A percentile compares a stretch with the other conserved stretches of the same genome.
phyloP scores from a whole-genome alignment of 768 basidiomycete genomes.

The Calocybe gangraenosa region DNA sequence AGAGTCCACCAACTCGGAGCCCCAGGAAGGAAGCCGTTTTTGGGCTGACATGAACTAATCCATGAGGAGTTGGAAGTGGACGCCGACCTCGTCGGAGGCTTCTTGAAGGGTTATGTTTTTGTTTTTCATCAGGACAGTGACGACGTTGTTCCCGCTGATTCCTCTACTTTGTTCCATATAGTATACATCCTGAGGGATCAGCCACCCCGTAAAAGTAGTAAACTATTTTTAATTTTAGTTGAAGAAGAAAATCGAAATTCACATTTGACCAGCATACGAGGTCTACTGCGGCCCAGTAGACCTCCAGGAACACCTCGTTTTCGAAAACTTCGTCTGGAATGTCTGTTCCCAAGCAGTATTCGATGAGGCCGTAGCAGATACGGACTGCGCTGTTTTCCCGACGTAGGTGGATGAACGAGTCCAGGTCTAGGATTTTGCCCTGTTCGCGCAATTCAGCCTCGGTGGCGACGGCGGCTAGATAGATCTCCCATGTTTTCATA shows the following conservation, averaged over 20 bases:
- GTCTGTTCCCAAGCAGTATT: slow-evolving; percentile 58
- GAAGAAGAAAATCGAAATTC: slow-evolving; percentile 21
- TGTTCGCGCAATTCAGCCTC: slow-evolving; percentile 61
- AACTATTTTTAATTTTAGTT: too few relatives aligned
- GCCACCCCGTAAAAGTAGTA: neutral
- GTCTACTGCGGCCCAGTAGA: slow-evolving; percentile 59
- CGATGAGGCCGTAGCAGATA: slow-evolving; percentile 59
- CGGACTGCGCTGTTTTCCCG: slow-evolving; percentile 68
- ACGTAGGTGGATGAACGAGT: slow-evolving; percentile 52
- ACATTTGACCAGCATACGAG: slow-evolving; percentile 72
- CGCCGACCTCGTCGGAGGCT: slow-evolving; percentile 54
- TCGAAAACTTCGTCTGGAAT: slow-evolving; percentile 59
- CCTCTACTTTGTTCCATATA: slow-evolving; percentile 71
- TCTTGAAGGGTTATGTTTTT: slow-evolving; percentile 50
- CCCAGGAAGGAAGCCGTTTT: slow-evolving; percentile 44
- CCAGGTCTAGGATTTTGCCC: slow-evolving; percentile 49
- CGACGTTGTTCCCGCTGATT: slow-evolving; percentile 60
- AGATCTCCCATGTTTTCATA: slow-evolving; percentile 46
- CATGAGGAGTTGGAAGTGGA: slow-evolving; percentile 46
- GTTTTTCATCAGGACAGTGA: slow-evolving; percentile 64
- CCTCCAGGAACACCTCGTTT: slow-evolving; percentile 47
- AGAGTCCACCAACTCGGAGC: slow-evolving; percentile 40
- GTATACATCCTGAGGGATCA: slow-evolving; percentile 52
- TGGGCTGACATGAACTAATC: slow-evolving; percentile 43
- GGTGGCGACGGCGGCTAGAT: slow-evolving; percentile 52